Base-by-base conservation (phyloP, 768 basidiomycete species). In the Dacryopinax spathularia region DNA sequence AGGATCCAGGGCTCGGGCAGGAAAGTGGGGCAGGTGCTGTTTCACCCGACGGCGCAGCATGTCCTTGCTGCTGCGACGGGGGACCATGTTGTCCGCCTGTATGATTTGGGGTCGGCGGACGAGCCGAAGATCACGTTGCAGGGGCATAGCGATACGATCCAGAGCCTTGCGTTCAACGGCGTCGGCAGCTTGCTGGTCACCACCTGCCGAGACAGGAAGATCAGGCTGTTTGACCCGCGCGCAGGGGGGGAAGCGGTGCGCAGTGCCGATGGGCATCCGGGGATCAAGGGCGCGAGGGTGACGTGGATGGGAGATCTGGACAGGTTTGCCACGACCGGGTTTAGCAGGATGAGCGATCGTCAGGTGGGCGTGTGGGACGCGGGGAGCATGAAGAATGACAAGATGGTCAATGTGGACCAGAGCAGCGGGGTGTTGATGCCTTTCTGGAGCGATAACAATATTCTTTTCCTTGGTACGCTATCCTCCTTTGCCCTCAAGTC, bases 401-500 rank as follows among this genome's bases (percentile, higher is more conserved):
- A 91, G 77, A 90, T 83, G 64, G 76, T 84, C 62, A 79, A 79
- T 15, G 77, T 98, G 65, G 95, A 99, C 73, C 91, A 94, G 73
- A 87, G 86, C 36, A 85, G 93, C 61, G 95, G 95, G 36, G 91
- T 95, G 10, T 73, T 94, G 41, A 98, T 98, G 93, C 95, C 95
- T 1, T 96, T 96, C 84, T 98, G 91, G 86, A 85, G 83, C 39
- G 93, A 95, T 68, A 97, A 95, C 73, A 88, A 89, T 68, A 88
- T 96, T 62, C 76, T 93, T 41, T 91, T 92, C 82, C 78, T 91
- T 64, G 84, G 84, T 85, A 60, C 34, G 82, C 1, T 16, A 20
- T 12, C 48, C 43, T 1, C 33, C n/a, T 56, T 22, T 3, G 16
- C 60, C 33, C 2, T 34, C 33, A 2, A 20, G 63, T 33, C 5